phyloP scores from a whole-genome alignment of 2,329 filamentous ascomycete species.

The Aphanocladium album region DNA sequence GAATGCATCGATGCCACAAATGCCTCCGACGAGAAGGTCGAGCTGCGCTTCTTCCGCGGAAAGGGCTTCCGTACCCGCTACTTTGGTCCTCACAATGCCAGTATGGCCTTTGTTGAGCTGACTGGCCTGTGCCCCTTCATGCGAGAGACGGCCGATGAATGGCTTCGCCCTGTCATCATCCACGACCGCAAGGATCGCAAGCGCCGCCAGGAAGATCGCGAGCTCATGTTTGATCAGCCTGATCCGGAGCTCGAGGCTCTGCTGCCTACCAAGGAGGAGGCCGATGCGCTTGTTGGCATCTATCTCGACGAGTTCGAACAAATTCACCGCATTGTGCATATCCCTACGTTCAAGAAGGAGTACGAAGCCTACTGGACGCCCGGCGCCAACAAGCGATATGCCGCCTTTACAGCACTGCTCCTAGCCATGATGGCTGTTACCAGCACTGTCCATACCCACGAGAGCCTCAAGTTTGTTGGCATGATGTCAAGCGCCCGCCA shows the following conservation, averaged over 20 bases:
- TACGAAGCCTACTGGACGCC: slow-evolving; percentile 52
- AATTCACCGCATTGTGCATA: slow-evolving; percentile 53
- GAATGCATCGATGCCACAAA: slow-evolving; percentile 37
- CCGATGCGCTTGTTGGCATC: slow-evolving; percentile 43
- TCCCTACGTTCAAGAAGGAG: slow-evolving; percentile 52
- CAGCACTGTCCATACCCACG: slow-evolving; percentile 50
- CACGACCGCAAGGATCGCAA: slow-evolving; percentile 52
- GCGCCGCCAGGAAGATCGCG: slow-evolving; percentile 48
- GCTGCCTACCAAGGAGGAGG: slow-evolving; percentile 42
- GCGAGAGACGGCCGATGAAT: slow-evolving; percentile 58
- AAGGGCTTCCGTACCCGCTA: slow-evolving; percentile 57
- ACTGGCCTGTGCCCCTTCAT: slow-evolving; percentile 56
- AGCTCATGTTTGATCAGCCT: slow-evolving; percentile 42
- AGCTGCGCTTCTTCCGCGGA: slow-evolving; percentile 53
- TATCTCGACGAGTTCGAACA: slow-evolving; percentile 53
- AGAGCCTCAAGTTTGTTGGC: slow-evolving; percentile 50
- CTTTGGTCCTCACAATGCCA: slow-evolving; percentile 56
- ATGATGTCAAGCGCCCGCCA: slow-evolving; percentile 53
- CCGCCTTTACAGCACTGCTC: slow-evolving; percentile 52
- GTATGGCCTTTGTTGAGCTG: slow-evolving; percentile 55
- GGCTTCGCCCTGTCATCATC: slow-evolving; percentile 53
- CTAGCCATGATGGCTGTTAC: slow-evolving; percentile 58
- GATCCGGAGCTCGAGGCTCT: slow-evolving; percentile 47
- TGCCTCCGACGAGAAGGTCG: slow-evolving; percentile 41
- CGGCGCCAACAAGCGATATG: slow-evolving; percentile 37